Base-by-base conservation (phyloP, 441 rosid genomes). In the Monsonia emarginata region DNA sequence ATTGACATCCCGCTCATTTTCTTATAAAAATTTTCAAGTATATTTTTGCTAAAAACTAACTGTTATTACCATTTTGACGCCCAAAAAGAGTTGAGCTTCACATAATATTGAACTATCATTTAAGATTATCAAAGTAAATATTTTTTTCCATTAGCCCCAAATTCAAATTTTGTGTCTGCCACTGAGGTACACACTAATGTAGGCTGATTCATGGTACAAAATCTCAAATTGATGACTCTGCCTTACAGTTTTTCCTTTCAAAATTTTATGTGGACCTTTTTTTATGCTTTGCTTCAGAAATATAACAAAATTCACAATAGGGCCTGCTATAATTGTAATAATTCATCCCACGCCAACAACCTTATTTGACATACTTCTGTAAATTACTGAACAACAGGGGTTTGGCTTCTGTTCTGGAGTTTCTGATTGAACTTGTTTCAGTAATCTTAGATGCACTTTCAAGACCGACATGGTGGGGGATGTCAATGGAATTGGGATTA, bases 401-500 rank as follows among this genome's bases (percentile, higher is more conserved):
- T 69, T 74, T 85, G 70, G 69, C 77, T 67, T 77, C 77, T 13
- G 66, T 91, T 59, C 78, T 87, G 54, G 87, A 86, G 22, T 73
- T 89, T 68, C 72, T 84, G 66, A 79, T 66, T 64, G 85, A 77
- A 46, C 78, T 91, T 74, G 89, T 81, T 46, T 63, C 71, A 5
- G 76, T 78, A 61, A 72, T 82, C 52, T 57, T 84, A 74, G 91
- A 89, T 68, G 71, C 79, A 31, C 71, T 86, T 56, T 77, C 87
- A 60, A 85, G 86, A 80, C 96, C 96, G 52, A 69, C 80, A 28
- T 66, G 77, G 79, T 89, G 97, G 92, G 87, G 88, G 73, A 71
- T 89, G 67, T 68, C 87, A 18, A 10, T 82, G 79, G 87, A 85
- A 66, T 63, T 79, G 69, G 89, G 82, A 75, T 79, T 78, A 73